These are phyloP conservation scores for Fragaria nilgerrensis DNA, from an alignment of 306 rosid species.

Conservation along the genomic window DNA sequence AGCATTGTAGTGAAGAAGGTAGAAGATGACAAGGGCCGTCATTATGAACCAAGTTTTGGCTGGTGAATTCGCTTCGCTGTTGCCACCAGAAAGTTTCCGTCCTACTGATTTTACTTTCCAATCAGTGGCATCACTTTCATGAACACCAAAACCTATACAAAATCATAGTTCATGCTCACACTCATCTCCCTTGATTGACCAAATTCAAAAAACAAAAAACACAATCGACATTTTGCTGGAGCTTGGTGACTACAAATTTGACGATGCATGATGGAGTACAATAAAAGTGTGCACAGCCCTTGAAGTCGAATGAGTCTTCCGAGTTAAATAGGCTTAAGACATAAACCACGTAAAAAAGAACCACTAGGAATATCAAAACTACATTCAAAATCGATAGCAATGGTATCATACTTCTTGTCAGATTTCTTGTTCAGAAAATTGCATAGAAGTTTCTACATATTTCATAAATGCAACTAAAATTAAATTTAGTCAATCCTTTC, in stretches of 20 bases:
- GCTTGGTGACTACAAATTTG: slow-evolving; percentile 46
- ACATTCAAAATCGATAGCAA: too few relatives aligned
- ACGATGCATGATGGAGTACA: slow-evolving; percentile 46
- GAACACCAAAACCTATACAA: neutral
- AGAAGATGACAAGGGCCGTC: neutral
- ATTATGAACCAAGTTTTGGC: neutral
- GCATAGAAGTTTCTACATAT: too few relatives aligned
- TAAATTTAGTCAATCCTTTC: too few relatives aligned
- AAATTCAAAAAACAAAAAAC: neutral
- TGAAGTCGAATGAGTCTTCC: slow-evolving; percentile 18
- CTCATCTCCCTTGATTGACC: neutral
- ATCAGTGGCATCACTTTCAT: neutral
- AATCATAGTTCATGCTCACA: neutral
- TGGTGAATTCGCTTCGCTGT: slow-evolving; percentile 21
- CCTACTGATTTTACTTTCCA: neutral
- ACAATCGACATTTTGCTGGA: slow-evolving; percentile 27
- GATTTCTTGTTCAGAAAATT: too few relatives aligned
- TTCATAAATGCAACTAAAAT: too few relatives aligned
- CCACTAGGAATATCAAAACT: too few relatives aligned
- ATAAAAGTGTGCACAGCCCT: slow-evolving; percentile 47
- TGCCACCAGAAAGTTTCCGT: neutral
- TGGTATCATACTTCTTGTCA: too few relatives aligned
- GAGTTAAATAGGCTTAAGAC: slow-evolving; percentile 21
- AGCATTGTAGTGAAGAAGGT: neutral
- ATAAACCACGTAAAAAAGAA: slow-evolving; percentile 10